Percentiles rank a stretch among this genome's conserved stretches.
Conservation (phyloP, 768 basidiomycete genomes). For the Suillus brevipes region DNA sequence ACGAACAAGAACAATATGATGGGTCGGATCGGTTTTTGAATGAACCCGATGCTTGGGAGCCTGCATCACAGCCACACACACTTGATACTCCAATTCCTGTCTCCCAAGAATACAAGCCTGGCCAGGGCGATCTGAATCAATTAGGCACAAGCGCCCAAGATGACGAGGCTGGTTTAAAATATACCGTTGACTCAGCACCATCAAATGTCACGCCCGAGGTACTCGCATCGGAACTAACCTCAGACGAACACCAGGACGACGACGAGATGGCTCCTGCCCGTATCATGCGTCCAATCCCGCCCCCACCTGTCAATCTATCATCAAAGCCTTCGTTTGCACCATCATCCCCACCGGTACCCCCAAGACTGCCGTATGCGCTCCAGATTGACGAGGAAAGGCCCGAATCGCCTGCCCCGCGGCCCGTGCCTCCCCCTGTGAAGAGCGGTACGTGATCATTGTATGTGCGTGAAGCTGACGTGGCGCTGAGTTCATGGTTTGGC, state of each 20-base stretch:
- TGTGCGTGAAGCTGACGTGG: not conserved
- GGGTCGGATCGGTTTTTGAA: not conserved
- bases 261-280: constrained; percentile 33
- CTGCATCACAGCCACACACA: not conserved
- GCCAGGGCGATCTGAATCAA: not conserved
- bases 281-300: constrained; percentile 32
- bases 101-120: too few relatives aligned
- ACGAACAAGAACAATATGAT: not conserved
- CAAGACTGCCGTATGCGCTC: constrained; percentile 13
- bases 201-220: not conserved
- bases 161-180: not conserved
- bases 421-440: constrained; percentile 31
- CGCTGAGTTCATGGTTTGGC: constrained; percentile 10
- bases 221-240: too few relatives aligned
- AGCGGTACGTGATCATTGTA: constrained; percentile 22
- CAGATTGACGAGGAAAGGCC: constrained; percentile 26
- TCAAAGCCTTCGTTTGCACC: constrained; percentile 22
- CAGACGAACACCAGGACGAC: constrained; percentile 18
- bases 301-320: constrained; percentile 32
- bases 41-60: not conserved
- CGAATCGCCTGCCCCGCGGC: constrained; percentile 31
- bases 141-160: constrained; percentile 1
- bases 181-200: not conserved
- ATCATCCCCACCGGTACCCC: constrained; percentile 19
- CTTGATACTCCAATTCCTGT: not conserved